Percentiles rank a stretch among this genome's conserved stretches.
Conservation (phyloP, 345 rosid species). For the Gossypium longicalyx region DNA sequence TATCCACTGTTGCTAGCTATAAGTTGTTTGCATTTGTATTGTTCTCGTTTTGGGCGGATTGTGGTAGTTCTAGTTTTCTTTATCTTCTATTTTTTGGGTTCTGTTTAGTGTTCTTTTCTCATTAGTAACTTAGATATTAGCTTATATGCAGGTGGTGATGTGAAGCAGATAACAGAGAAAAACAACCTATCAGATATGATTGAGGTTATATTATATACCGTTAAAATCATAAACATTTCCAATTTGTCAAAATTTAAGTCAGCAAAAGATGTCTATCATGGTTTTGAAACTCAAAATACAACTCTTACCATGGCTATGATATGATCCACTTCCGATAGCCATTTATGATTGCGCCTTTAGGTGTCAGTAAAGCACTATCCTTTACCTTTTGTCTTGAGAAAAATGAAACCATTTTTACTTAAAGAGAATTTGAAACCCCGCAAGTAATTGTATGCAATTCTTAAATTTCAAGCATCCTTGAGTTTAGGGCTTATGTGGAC, state of each 20-base stretch:
- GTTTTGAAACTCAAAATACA: not conserved
- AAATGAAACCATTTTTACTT: not conserved
- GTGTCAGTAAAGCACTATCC: not conserved
- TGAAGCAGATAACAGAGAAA: conserved; percentile 67
- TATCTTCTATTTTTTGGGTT: conserved; percentile 1
- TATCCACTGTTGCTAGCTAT: not conserved
- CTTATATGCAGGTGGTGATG: conserved; percentile 90
- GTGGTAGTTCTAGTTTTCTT: not conserved
- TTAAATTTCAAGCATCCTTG: not conserved
- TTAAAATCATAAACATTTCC: conserved; percentile 7
- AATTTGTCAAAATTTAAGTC: not conserved
- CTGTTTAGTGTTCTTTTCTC: conserved; percentile 1
- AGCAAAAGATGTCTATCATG: not conserved
- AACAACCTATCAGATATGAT: conserved; percentile 72
- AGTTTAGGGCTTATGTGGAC: no score
- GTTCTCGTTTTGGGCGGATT: not conserved
- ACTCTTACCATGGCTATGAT: not conserved
- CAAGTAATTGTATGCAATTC: not conserved
- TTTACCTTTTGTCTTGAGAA: not conserved
- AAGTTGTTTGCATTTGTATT: not conserved
- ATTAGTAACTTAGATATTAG: conserved; percentile 39
- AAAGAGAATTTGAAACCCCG: not conserved
- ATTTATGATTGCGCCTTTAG: not conserved
- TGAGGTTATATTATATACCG: conserved; percentile 52
- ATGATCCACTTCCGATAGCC: not conserved